Evolutionary conservation across 345 rosid species (phyloP), one percentile per base, ranked within the genome.

Genomic region (Erysimum cheiranthoides): DNA sequence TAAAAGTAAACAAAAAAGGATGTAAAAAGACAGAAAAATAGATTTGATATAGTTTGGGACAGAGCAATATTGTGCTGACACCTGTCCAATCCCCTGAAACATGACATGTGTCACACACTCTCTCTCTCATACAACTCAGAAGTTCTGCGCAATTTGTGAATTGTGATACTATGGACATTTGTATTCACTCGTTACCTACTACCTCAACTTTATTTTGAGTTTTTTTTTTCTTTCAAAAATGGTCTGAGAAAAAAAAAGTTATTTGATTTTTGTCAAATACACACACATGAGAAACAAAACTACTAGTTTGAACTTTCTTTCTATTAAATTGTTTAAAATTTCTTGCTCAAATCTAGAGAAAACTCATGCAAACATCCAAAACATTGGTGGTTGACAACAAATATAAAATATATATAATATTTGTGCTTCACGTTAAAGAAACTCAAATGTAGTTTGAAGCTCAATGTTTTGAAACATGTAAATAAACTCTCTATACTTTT

Each of bases 21-120:
- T 40, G 43, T 5, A n/a, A 56, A 68, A 76, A 28, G 62, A 38
- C 57, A 18, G 16, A 16, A 6, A 11, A 30, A 13, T 10, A 71
- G 53, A 71, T 64, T 47, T 36, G 60, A 71, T 38, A 11, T 46
- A 65, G 34, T 59, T 66, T 65, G 69, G 68, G 73, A 72, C 81
- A 66, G 58, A 59, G 63, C 70, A 60, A 72, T 51, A 34, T 10
- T 6, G 0, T 66, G 51, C 27, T 73, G 81, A 66, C 81, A 78
- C 59, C 56, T 78, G 81, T 66, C 69, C 65, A 49, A 40, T 72
- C 81, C 73, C 40, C 38, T 40, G 61, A 28, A 49, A 43, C 73
- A 59, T 72, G 73, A 60, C 73, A 32, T 60, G 58, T 78, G 73
- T 7, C 61, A 1, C 60, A 21, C 46, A 9, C 38, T 1, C 27